A percentile compares a stretch with the other conserved stretches of the same genome.
Evolutionary conservation across 768 basidiomycete species (phyloP).

Genomic region (Lentinus tigrinus): DNA sequence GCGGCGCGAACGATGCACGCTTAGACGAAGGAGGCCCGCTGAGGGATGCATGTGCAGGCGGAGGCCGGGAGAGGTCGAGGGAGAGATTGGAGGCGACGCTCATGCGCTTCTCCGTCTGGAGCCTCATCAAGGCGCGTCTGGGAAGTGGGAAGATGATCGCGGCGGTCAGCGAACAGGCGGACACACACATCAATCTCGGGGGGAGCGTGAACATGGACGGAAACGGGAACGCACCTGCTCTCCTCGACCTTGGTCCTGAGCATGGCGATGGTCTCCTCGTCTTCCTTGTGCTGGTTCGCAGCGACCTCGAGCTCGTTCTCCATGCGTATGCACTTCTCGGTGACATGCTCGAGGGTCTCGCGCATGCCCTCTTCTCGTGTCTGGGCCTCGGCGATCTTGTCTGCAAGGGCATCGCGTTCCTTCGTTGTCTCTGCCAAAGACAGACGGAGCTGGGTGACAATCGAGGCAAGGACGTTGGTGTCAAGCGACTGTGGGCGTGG

Average conservation of each 20-base stretch:
- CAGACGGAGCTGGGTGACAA: constrained; percentile 71
- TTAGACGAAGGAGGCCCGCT: constrained; percentile 55
- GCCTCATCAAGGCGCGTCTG: constrained; percentile 83
- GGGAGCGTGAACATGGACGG: background rate
- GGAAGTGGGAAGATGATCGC: background rate
- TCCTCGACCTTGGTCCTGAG: constrained; percentile 85
- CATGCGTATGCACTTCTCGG: constrained; percentile 58
- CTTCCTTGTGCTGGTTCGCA: constrained; percentile 48
- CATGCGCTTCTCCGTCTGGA: constrained; percentile 76
- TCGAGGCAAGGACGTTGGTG: constrained; percentile 71
- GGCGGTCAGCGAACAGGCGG: background rate
- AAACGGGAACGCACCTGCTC: constrained; percentile 56
- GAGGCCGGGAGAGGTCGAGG: constrained; percentile 56
- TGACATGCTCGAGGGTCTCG: constrained; percentile 62
- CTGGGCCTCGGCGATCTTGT: constrained; percentile 48
- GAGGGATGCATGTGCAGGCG: constrained; percentile 30
- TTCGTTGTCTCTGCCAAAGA: constrained; percentile 60
- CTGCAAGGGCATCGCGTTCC: constrained; percentile 69
- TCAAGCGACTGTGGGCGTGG: constrained; percentile 58
- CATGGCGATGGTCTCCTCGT: constrained; percentile 74
- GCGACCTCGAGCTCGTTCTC: constrained; percentile 57
- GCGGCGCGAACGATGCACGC: constrained; percentile 73
- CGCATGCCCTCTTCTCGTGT: constrained; percentile 58
- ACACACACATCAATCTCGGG: background rate
- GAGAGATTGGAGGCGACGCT: constrained; percentile 47